Conservation (phyloP, 2,329 filamentous ascomycete species). For the Aspergillus pseudonomiae region DNA sequence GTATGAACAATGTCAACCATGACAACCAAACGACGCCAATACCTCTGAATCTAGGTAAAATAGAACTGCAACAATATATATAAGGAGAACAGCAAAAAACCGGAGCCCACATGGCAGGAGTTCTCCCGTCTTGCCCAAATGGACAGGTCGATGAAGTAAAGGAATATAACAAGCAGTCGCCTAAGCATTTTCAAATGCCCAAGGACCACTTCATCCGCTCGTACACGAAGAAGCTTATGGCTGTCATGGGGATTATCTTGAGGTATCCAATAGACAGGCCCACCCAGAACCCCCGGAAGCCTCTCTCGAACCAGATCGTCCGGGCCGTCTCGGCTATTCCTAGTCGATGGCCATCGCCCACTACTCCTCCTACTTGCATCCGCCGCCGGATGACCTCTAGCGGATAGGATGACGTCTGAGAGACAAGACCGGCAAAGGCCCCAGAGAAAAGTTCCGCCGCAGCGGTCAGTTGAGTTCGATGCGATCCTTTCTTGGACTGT, state of each 20-base stretch:
- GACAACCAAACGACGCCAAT: slow-evolving; percentile 19
- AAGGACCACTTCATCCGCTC: slow-evolving; percentile 66
- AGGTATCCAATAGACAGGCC: slow-evolving; percentile 93
- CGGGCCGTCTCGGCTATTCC: slow-evolving; percentile 76
- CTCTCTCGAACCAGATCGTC: slow-evolving; percentile 75
- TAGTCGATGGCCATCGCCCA: slow-evolving; percentile 82
- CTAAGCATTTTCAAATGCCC: slow-evolving; percentile 57
- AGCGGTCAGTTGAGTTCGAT: slow-evolving; percentile 72
- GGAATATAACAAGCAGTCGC: not conserved
- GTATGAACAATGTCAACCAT: slow-evolving; percentile 20
- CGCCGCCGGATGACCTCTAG: slow-evolving; percentile 87
- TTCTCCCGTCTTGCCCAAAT: not conserved
- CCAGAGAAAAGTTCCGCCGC: slow-evolving; percentile 87
- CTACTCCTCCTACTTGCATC: slow-evolving; percentile 95
- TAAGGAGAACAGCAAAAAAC: slow-evolving; percentile 4
- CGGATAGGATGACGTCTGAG: slow-evolving; percentile 90
- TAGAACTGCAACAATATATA: slow-evolving; percentile 7
- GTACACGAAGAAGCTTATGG: slow-evolving; percentile 70
- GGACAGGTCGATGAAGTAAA: not conserved
- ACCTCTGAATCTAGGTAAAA: slow-evolving; percentile 12
- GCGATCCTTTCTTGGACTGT: slow-evolving; percentile 50
- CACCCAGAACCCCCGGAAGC: slow-evolving; percentile 83
- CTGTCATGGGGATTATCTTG: slow-evolving; percentile 89
- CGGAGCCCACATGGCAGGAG: not conserved
- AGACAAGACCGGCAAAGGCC: slow-evolving; percentile 82